Evolutionary conservation across 192 early-diverging fungal genomes (phyloP).

Genomic region (Paraglomus brasilianum): DNA sequence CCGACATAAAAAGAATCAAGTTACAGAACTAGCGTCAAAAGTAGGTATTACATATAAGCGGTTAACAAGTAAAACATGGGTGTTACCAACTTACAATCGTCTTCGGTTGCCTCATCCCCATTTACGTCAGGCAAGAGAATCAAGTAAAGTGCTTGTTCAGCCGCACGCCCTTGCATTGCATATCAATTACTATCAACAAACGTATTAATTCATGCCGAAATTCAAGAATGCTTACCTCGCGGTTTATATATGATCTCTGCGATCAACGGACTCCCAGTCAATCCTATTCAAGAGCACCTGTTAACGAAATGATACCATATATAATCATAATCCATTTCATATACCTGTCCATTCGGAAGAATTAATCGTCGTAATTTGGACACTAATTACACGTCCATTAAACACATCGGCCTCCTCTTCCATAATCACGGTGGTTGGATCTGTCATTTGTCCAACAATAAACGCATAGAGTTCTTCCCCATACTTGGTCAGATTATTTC

Average conservation of each 20-base stretch:
- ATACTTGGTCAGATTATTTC: background rate
- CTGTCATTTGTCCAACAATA: background rate
- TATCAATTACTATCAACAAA: background rate
- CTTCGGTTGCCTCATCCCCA: no score
- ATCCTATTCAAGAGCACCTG: background rate
- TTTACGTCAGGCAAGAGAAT: conserved; percentile 1
- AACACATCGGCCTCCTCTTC: background rate
- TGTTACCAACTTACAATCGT: no score
- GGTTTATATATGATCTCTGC: conserved; percentile 3
- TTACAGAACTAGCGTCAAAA: no score
- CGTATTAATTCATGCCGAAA: background rate
- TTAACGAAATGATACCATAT: background rate
- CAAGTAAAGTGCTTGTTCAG: conserved; percentile 3
- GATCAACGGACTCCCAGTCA: background rate
- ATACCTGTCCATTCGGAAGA: conserved; percentile 3
- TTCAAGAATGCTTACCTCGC: background rate
- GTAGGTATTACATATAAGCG: no score
- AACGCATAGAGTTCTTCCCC: conserved; percentile 10
- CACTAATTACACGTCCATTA: background rate
- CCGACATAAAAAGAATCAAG: no score
- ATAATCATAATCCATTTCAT: no score
- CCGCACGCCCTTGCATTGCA: background rate
- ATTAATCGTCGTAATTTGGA: conserved; percentile 12
- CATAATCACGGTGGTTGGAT: background rate
- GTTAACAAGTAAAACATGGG: no score